A percentile compares a stretch with the other conserved stretches of the same genome.
Evolutionary conservation across 345 rosid species (phyloP).

Genomic region (Salix arbutifolia): DNA sequence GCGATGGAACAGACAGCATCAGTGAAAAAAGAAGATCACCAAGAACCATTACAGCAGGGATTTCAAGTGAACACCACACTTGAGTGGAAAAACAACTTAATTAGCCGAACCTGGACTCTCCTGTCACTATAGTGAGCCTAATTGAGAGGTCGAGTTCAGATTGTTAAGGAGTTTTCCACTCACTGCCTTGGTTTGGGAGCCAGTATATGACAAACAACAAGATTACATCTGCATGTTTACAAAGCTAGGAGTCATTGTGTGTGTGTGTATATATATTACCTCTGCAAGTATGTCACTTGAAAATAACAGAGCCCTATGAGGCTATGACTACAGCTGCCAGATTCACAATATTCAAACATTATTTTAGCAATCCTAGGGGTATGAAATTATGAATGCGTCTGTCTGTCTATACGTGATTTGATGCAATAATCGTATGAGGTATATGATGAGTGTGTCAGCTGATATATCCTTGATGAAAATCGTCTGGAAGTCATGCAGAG

Average conservation of each 20-base stretch:
- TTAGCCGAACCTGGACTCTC: neutral
- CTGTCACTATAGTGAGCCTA: neutral
- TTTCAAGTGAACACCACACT: neutral
- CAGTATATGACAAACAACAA: too few species aligned
- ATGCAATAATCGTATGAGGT: neutral
- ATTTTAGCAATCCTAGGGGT: neutral
- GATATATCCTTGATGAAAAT: constrained; percentile 22
- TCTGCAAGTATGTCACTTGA: neutral
- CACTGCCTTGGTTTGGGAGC: too few species aligned
- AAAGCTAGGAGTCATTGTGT: too few species aligned
- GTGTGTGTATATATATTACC: neutral
- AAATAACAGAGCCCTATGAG: neutral
- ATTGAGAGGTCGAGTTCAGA: neutral
- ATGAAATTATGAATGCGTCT: too few species aligned
- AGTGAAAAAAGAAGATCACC: neutral
- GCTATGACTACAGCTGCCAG: neutral
- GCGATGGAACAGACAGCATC: neutral
- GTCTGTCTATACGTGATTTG: neutral
- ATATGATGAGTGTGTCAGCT: neutral
- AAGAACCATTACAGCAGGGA: neutral
- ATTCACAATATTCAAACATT: neutral
- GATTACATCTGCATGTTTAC: too few species aligned
- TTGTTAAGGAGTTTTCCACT: too few species aligned
- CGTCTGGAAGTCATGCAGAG: constrained; percentile 27
- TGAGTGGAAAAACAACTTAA: neutral